phyloP scores from a whole-genome alignment of 441 rosid genomes.

The Erysimum pusillum region DNA sequence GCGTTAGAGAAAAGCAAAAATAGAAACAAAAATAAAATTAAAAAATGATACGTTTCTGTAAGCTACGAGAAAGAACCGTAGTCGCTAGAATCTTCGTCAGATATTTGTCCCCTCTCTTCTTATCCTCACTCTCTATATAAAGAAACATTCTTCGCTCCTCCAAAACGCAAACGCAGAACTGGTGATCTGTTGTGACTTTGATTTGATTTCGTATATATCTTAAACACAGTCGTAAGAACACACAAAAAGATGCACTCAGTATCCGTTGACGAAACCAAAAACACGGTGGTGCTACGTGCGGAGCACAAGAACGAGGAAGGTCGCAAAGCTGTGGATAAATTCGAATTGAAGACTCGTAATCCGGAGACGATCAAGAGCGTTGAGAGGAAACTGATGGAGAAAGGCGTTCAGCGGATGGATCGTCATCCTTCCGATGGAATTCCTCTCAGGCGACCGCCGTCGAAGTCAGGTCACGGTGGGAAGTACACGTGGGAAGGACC shows the following conservation, averaged over 20 bases:
- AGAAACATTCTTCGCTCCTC: neutral
- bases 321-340: slow-evolving; percentile 57
- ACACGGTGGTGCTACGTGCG: slow-evolving; percentile 56
- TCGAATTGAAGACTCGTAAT: slow-evolving; percentile 55
- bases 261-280: slow-evolving; percentile 53
- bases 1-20: neutral
- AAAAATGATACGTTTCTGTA: slow-evolving; percentile 23
- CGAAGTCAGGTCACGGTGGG: slow-evolving; percentile 83
- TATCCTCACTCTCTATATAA: slow-evolving; percentile 39
- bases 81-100: slow-evolving; percentile 30
- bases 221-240: neutral
- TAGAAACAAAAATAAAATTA: neutral
- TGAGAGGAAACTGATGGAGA: slow-evolving; percentile 72
- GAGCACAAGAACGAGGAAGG: slow-evolving; percentile 61
- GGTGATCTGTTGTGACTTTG: neutral
- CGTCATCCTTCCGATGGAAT: slow-evolving; percentile 74
- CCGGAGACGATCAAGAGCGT: slow-evolving; percentile 67
- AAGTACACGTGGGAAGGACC: slow-evolving; percentile 94
- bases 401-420: slow-evolving; percentile 79
- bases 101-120: slow-evolving; percentile 40
- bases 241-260: slow-evolving; percentile 45
- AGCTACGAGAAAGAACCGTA: slow-evolving; percentile 21
- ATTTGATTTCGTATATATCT: neutral
- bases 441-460: slow-evolving; percentile 62
- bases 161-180: slow-evolving; percentile 13